Conservation (phyloP, 106 monocot genomes). For the Cymbidium sinense region DNA sequence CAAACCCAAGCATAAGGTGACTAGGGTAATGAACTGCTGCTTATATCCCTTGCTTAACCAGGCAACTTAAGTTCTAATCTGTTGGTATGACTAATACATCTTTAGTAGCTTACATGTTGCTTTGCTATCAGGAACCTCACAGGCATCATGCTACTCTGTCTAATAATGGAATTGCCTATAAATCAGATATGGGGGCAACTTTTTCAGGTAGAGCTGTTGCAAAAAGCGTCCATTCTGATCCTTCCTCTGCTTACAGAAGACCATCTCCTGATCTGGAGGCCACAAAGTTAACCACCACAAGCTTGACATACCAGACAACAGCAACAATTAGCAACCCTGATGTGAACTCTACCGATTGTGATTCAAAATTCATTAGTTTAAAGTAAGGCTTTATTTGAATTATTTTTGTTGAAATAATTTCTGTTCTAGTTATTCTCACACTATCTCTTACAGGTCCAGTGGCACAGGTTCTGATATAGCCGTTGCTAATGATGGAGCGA, state of each 20-base stretch:
- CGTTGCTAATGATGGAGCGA: conserved; percentile 21
- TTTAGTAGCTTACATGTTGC: not conserved
- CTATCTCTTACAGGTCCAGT: conserved; percentile 37
- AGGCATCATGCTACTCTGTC: conserved; percentile 29
- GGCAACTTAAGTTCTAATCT: not conserved
- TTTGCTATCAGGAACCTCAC: conserved; percentile 37
- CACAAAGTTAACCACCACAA: conserved; percentile 25
- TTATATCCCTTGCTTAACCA: not conserved
- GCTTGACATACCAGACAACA: conserved; percentile 32
- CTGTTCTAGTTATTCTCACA: conserved; percentile 1
- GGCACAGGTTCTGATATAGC: conserved; percentile 17
- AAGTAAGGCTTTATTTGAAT: conserved; percentile 39
- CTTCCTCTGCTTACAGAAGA: conserved; percentile 22
- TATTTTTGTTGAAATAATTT: not conserved
- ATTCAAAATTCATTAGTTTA: conserved; percentile 23
- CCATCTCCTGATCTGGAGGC: conserved; percentile 12
- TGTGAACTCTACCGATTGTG: conserved; percentile 18
- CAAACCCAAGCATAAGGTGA: conserved; percentile 50
- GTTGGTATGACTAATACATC: not conserved
- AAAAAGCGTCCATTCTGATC: conserved; percentile 12
- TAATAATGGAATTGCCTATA: conserved; percentile 18
- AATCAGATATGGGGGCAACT: conserved; percentile 23
- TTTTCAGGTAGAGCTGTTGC: conserved; percentile 9
- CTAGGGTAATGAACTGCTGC: conserved; percentile 38
- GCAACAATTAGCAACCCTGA: conserved; percentile 45